phyloP scores from a whole-genome alignment of 805 yeast species.

The Isabelozyma heimii region DNA sequence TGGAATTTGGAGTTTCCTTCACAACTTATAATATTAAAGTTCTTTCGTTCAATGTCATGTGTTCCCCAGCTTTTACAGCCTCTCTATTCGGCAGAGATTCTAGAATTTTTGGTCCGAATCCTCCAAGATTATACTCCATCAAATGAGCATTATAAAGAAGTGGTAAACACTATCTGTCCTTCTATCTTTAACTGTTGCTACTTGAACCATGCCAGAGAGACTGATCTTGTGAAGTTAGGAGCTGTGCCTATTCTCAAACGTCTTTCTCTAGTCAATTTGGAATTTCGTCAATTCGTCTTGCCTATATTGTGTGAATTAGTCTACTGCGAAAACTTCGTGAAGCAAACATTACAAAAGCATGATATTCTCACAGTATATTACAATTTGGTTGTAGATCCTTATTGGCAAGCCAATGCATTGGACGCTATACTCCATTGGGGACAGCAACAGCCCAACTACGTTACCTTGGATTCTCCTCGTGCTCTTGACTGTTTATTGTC shows the following conservation, averaged over 20 bases:
- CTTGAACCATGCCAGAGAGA: conserved; percentile 43
- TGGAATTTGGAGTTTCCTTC: conserved; percentile 27
- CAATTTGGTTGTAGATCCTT: conserved; percentile 45
- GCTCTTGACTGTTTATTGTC: conserved; percentile 30
- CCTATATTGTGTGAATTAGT: conserved; percentile 55
- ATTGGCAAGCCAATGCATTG: conserved; percentile 57
- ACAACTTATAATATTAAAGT: conserved; percentile 42
- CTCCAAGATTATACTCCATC: conserved; percentile 26
- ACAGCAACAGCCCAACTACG: conserved; percentile 22
- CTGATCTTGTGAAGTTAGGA: conserved; percentile 46
- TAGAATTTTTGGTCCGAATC: conserved; percentile 40
- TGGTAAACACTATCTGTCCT: conserved; percentile 46
- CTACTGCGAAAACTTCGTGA: conserved; percentile 39
- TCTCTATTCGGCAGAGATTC: conserved; percentile 37
- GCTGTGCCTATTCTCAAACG: conserved; percentile 43
- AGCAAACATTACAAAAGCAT: conserved; percentile 32
- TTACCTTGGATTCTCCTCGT: conserved; percentile 18
- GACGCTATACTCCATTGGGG: conserved; percentile 47
- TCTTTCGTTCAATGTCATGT: conserved; percentile 41
- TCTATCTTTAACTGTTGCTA: conserved; percentile 52
- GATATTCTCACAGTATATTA: conserved; percentile 39
- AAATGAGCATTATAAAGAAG: conserved; percentile 32
- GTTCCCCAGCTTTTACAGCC: conserved; percentile 29
- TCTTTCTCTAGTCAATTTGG: conserved; percentile 37
- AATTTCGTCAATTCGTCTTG: conserved; percentile 49